Conservation (phyloP, 1,139 yeast genomes). For the Blastobotrys raffinosifermentans region DNA sequence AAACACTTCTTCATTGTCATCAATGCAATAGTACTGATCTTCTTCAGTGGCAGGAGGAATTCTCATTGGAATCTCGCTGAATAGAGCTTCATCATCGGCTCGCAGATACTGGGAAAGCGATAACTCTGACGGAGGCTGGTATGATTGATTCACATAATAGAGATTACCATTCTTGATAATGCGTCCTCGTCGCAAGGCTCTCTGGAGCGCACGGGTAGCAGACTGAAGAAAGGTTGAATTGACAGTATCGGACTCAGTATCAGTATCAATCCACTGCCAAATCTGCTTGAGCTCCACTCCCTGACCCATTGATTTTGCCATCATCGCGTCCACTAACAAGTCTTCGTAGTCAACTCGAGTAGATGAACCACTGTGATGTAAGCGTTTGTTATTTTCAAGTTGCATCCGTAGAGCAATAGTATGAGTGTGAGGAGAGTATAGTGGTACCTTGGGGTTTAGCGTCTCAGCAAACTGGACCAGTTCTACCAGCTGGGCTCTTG, state of each 20-base stretch:
- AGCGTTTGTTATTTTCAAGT: slow-evolving; percentile 31
- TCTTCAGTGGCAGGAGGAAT: slow-evolving; percentile 32
- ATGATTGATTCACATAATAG: slow-evolving; percentile 30
- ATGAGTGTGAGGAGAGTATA: slow-evolving; percentile 34
- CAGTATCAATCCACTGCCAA: slow-evolving; percentile 32
- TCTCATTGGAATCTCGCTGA: slow-evolving; percentile 31
- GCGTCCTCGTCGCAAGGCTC: slow-evolving; percentile 34
- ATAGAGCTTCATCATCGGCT: slow-evolving; percentile 36
- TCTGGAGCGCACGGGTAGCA: slow-evolving; percentile 34
- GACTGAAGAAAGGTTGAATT: slow-evolving; percentile 34
- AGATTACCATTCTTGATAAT: slow-evolving; percentile 28
- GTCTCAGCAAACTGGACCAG: slow-evolving; percentile 36
- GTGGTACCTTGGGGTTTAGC: slow-evolving; percentile 32
- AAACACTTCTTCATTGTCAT: slow-evolving; percentile 33
- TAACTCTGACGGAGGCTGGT: slow-evolving; percentile 34
- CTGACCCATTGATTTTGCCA: slow-evolving; percentile 32
- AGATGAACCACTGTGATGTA: slow-evolving; percentile 15
- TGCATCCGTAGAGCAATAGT: slow-evolving; percentile 33
- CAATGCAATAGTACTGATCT: slow-evolving; percentile 29
- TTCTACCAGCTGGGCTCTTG: slow-evolving; percentile 39
- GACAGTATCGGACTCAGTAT: slow-evolving; percentile 28
- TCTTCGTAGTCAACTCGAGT: slow-evolving; percentile 30
- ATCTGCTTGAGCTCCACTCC: slow-evolving; percentile 32
- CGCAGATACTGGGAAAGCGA: slow-evolving; percentile 33
- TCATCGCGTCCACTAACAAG: slow-evolving; percentile 31